Conservation (phyloP, 768 basidiomycete species). For the Mycena galericulata region DNA sequence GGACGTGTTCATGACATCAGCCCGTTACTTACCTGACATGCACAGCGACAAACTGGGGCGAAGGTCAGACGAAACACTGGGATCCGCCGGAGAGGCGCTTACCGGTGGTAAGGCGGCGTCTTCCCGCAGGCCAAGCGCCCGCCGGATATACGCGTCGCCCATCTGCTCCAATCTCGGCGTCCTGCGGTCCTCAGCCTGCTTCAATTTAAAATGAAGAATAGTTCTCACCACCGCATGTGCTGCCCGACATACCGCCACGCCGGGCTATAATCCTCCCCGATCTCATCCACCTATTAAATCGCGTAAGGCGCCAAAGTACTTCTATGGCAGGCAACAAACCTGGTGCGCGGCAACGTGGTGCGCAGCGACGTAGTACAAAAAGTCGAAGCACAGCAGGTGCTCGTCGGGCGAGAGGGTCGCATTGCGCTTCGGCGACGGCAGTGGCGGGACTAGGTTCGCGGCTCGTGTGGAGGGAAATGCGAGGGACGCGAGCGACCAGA, state of each 20-base stretch:
- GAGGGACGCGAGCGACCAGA: constrained; percentile 38
- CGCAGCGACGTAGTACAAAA: constrained; percentile 38
- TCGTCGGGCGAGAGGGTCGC: constrained; percentile 37
- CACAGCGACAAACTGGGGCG: constrained; percentile 48
- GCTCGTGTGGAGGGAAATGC: constrained; percentile 34
- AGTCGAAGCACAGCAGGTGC: constrained; percentile 39
- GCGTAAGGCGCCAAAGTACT: neutral
- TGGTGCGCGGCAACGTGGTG: constrained; percentile 34
- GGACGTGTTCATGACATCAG: neutral
- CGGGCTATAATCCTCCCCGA: constrained; percentile 46
- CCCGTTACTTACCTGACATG: constrained; percentile 44
- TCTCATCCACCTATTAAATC: constrained; percentile 42
- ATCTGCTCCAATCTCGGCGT: constrained; percentile 38
- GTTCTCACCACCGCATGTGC: constrained; percentile 48
- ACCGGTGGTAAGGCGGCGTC: constrained; percentile 44
- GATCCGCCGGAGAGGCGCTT: constrained; percentile 21
- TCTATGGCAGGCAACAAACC: constrained; percentile 21
- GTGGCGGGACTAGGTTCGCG: constrained; percentile 29
- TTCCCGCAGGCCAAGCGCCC: constrained; percentile 37
- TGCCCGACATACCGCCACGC: constrained; percentile 49
- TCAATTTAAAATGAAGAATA: too few species aligned
- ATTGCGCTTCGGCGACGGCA: constrained; percentile 27
- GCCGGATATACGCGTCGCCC: constrained; percentile 39
- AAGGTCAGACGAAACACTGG: neutral
- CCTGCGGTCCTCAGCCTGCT: too few species aligned